phyloP scores from a whole-genome alignment of 1,139 yeast genomes.

The Yamadazyma songkhlaensis region DNA sequence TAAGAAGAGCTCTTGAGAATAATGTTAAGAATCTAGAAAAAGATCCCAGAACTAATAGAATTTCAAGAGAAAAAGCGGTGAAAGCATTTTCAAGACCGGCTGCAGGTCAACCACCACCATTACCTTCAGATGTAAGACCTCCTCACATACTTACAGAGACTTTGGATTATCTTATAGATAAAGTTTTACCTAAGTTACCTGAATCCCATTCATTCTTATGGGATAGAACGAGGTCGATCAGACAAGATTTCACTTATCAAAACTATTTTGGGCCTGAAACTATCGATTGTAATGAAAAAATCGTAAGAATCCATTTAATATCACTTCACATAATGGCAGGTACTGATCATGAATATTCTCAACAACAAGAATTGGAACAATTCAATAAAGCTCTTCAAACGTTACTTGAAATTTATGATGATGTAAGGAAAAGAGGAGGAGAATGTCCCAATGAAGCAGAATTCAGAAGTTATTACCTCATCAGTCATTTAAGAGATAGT shows the following conservation, averaged over 20 bases:
- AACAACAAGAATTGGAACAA: conserved; percentile 95
- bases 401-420: conserved; percentile 81
- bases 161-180: conserved; percentile 65
- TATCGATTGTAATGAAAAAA: conserved; percentile 86
- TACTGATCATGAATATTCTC: conserved; percentile 72
- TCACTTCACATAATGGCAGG: conserved; percentile 88
- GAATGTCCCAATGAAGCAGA: conserved; percentile 85
- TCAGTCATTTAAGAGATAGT: conserved; percentile 80
- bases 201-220: conserved; percentile 90
- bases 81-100: conserved; percentile 97
- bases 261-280: conserved; percentile 94
- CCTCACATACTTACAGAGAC: conserved; percentile 70
- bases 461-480: conserved; percentile 80
- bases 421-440: conserved; percentile 69
- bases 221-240: conserved; percentile 97
- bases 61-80: conserved; percentile 64
- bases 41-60: conserved; percentile 60
- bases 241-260: conserved; percentile 97
- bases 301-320: conserved; percentile 83
- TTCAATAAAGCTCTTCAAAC: conserved; percentile 90
- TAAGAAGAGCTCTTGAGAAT: conserved; percentile 83
- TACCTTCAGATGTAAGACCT: conserved; percentile 96
- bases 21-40: conserved; percentile 80
- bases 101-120: conserved; percentile 97
- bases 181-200: conserved; percentile 65